Base-by-base conservation (phyloP, 768 basidiomycete species). In the Trametes punicea region DNA sequence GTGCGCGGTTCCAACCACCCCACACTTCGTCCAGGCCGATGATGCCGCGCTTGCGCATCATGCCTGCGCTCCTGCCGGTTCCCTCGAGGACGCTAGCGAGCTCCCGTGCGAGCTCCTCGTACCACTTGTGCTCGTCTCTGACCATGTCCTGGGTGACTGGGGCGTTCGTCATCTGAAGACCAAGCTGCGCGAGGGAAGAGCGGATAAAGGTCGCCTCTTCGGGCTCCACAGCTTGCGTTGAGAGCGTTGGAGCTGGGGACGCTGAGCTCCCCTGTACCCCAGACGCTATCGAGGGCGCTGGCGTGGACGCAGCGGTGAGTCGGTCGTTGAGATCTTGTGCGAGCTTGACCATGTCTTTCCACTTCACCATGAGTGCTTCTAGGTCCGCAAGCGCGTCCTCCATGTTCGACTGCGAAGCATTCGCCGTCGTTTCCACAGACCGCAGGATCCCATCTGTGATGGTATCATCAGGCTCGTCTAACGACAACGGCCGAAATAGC, bases 1-100 rank as follows among this genome's bases (percentile, higher is more conserved):
- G 75, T 6, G 92, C 93, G 55, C 94, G 84, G 67, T 95, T 96
- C 94, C 94, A 97, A 2, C 88, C 84, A 25, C 91, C 91, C 94
- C 94, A 98, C 0, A 89, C 89, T 71, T 96, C 94, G 66, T 98
- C 94, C 25, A 97, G 71, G 0, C 87, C 90, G 34, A 97, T 80
- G 30, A 96, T 81, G 1, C 91, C 93, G 26, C 91, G 81, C 2
- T 79, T 76, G 53, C 78, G 77, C 90, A 95, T 91, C 64, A 95
- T 77, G 1, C 90, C 88, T 0, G 72, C 73, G 11, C 65, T 49
- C 55, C 53, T 60, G 56, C 64, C 51, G 46, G 55, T 49, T 47
- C 81, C 81, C 55, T 81, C 84, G 6, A 99, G 75, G 4, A 98
- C 77, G 4, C 77, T 73, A 0, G 83, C 88, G 2, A 99, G 79